Evolutionary conservation across 2,329 filamentous ascomycete species (phyloP).

Genomic region (Beauveria sp.): DNA sequence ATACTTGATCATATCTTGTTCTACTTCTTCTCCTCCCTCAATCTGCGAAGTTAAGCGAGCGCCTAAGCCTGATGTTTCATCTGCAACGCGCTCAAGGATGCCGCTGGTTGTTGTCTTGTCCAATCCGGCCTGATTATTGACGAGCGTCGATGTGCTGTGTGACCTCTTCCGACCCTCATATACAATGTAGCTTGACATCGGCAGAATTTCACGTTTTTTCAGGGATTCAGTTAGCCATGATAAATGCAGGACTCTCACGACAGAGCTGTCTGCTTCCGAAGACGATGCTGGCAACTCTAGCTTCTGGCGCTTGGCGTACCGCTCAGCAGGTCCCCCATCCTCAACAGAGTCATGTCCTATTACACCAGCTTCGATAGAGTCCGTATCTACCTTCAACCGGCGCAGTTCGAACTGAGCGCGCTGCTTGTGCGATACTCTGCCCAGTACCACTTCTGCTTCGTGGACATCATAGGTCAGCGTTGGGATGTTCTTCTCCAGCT

Average conservation of each 20-base stretch:
- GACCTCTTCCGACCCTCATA: constrained; percentile 39
- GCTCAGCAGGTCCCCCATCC: constrained; percentile 5
- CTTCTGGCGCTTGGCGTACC: constrained; percentile 17
- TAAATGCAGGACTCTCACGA: constrained; percentile 48
- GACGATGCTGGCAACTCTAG: not conserved
- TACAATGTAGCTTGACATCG: constrained; percentile 43
- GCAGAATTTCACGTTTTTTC: constrained; percentile 34
- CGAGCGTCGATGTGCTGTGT: not conserved
- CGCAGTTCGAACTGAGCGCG: constrained; percentile 74
- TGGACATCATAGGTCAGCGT: constrained; percentile 62
- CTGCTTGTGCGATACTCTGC: constrained; percentile 60
- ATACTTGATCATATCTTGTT: not conserved
- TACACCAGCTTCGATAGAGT: constrained; percentile 23
- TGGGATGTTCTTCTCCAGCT: constrained; percentile 56
- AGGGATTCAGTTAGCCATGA: constrained; percentile 51
- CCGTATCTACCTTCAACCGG: constrained; percentile 52
- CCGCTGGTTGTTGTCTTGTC: not conserved
- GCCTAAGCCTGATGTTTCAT: constrained; percentile 11
- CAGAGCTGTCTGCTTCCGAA: not conserved
- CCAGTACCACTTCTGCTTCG: constrained; percentile 68
- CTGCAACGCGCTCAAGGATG: constrained; percentile 18
- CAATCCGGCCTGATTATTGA: not conserved
- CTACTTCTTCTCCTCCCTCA: not conserved
- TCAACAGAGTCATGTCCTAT: not conserved
- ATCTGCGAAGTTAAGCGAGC: not conserved